Percentiles rank a stretch among this genome's conserved stretches.
These are phyloP conservation scores for Dendryphion nanum DNA, from an alignment of 2,329 filamentous ascomycete genomes.

Conservation along the genomic window DNA sequence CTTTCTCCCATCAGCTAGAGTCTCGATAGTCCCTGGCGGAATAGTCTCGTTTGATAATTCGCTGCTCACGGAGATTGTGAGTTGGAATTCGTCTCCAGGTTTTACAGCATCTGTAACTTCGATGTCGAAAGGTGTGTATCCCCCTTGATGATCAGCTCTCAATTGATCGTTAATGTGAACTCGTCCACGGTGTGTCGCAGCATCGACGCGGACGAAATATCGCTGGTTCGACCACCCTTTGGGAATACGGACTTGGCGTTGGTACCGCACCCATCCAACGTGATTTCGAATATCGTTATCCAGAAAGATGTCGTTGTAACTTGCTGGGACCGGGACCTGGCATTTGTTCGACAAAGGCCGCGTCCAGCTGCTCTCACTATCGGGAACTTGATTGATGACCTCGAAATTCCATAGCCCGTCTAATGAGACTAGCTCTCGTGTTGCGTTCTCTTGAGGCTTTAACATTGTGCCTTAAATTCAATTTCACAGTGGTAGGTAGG, in stretches of 20 bases:
- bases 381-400: neutral
- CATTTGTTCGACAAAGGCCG: conserved; percentile 2
- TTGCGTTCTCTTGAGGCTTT: conserved; percentile 2
- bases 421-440: conserved; percentile 2
- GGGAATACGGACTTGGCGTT: conserved; percentile 6
- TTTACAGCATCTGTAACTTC: conserved; percentile 6
- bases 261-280: conserved; percentile 10
- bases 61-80: conserved; percentile 7
- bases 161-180: conserved; percentile 7
- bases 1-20: neutral
- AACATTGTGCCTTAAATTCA: conserved; percentile 4
- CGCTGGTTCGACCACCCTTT: conserved; percentile 2
- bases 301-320: conserved; percentile 11
- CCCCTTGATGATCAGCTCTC: conserved; percentile 5
- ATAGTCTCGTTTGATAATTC: conserved; percentile 7
- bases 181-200: conserved; percentile 9
- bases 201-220: conserved; percentile 7
- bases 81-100: conserved; percentile 5
- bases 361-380: neutral
- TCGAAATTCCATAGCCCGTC: conserved; percentile 10
- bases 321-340: conserved; percentile 7
- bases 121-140: conserved; percentile 10
- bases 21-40: conserved; percentile 7
- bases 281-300: conserved; percentile 6
- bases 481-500: no score